Evolutionary conservation across 208 protist genomes (phyloP).

Genomic region (Tritrichomonas musculus): DNA sequence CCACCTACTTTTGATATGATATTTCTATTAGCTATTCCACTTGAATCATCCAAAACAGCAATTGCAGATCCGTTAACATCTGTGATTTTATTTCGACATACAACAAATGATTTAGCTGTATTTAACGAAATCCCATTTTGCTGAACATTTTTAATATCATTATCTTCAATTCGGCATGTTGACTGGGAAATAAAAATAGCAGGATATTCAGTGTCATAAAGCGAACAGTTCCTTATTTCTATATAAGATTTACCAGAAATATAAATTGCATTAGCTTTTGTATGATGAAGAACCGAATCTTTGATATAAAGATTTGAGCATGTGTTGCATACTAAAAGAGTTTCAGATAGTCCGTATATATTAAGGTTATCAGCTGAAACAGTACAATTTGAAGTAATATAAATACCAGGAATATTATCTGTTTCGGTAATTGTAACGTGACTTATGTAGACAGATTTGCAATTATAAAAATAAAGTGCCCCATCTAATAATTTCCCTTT

Average conservation of each 20-base stretch:
- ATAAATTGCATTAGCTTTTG: not conserved
- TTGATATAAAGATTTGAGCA: not conserved
- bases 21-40: not conserved
- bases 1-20: not conserved
- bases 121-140: not conserved
- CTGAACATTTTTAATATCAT: not conserved
- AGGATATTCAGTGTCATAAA: not conserved
- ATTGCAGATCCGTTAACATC: not conserved
- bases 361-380: too few relatives aligned
- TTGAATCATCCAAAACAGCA: not conserved
- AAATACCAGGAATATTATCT: too few relatives aligned
- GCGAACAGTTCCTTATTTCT: not conserved
- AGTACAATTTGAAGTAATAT: too few relatives aligned
- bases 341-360: not conserved
- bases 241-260: not conserved
- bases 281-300: not conserved
- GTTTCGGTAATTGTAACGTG: too few relatives aligned
- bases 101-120: not conserved
- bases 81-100: not conserved
- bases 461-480: too few relatives aligned
- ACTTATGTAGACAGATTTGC: too few relatives aligned
- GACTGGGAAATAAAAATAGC: not conserved
- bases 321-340: not conserved
- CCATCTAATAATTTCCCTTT: too few relatives aligned
- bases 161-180: not conserved